A percentile compares a stretch with the other conserved stretches of the same genome.
Conservation (phyloP, 305 asterid genomes). For the Solanum aculeatissimum region DNA sequence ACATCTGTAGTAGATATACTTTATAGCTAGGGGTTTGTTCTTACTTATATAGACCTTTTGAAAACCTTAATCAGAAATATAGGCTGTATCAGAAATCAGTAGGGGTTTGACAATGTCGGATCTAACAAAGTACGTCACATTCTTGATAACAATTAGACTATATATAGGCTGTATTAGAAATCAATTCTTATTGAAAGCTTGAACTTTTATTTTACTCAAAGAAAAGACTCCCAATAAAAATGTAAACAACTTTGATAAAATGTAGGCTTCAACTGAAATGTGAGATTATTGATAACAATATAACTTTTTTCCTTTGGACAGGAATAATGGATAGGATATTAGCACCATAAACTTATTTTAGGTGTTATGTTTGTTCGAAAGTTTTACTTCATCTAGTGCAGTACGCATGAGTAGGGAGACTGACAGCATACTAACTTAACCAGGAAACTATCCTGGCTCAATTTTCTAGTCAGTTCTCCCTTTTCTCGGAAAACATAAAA, state of each 20-base stretch:
- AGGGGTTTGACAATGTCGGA: not conserved
- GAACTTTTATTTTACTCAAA: not conserved
- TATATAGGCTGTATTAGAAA: not conserved
- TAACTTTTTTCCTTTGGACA: not conserved
- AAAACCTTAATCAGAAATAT: not conserved
- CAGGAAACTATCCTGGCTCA: not conserved
- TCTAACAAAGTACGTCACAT: not conserved
- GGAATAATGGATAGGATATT: not conserved
- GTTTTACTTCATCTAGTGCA: not conserved
- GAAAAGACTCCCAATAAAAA: not conserved
- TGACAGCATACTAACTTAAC: not conserved
- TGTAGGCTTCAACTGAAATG: not conserved
- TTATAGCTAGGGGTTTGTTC: not conserved
- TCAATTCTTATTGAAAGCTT: not conserved
- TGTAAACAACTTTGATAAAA: not conserved
- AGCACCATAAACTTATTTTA: not conserved
- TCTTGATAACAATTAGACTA: not conserved
- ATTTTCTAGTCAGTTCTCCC: not conserved
- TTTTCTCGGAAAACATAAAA: not conserved
- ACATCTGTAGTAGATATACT: not conserved
- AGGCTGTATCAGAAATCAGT: no score
- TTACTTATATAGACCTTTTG: not conserved
- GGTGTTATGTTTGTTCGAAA: not conserved
- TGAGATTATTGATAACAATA: not conserved
- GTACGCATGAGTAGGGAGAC: not conserved